Evolutionary conservation across 768 basidiomycete species (phyloP), one percentile per base, ranked within the genome.

Genomic region (Krasilnikovozyma curviuscula): DNA sequence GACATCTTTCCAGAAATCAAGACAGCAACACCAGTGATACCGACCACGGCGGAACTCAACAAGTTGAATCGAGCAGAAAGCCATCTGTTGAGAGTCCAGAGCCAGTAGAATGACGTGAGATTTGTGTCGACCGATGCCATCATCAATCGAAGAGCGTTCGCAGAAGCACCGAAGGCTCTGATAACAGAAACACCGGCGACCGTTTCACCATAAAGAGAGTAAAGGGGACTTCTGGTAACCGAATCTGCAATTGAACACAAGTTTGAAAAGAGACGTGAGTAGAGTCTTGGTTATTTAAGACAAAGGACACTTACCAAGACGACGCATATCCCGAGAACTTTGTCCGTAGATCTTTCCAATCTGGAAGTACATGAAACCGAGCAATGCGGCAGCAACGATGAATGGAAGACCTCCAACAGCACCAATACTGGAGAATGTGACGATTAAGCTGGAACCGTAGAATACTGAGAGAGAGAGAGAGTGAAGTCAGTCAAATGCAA

Each of bases 21-120:
- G 31, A 78, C 72, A 18, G 78, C 70, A 12, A 76, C 63, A 8
- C 74, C 81, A 14, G 77, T 83, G 29, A 77, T 64, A n/a, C 82
- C 79, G 24, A 88, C 66, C 34, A 84, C 72, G 27, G 70, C 70
- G 51, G 75, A 69, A 3, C 81, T 83, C 19, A 86, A 67, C 24
- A 89, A 60, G 58, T 86, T 81, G 72, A 89, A 89, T 9, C 88
- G 78, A 52, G 79, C 74, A 27, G 80, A 80, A 40, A 88, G 45
- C 50, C 50, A 52, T 14, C 49, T 25, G 25, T 57, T 57, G 33
- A 50, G 29, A 2, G 35, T 29, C 58, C 56, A 58, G 2, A 55
- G 33, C 40, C 41, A 57, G 39, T 50, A 59, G 51, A 49, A 62
- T 48, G 43, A 56, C 13, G 50, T 41, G 14, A 59, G 37, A 46